These are phyloP conservation scores for Arthrobotrys musiformis DNA, from an alignment of 2,329 filamentous ascomycete genomes.

Conservation along the genomic window DNA sequence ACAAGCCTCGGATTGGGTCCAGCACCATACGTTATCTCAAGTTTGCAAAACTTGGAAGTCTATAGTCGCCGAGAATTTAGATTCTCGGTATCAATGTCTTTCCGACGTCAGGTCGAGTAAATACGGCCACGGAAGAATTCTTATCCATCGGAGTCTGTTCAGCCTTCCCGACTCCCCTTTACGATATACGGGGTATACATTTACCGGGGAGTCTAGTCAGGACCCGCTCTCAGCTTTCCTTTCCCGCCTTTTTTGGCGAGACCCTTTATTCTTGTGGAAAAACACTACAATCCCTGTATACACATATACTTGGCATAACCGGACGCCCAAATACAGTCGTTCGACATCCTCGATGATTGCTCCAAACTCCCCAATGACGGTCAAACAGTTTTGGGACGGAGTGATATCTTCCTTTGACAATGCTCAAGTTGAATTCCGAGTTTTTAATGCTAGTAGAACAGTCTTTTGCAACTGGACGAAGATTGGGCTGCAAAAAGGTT, in stretches of 20 bases:
- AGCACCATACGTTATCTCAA: constrained; percentile 8
- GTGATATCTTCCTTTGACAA: constrained; percentile 2
- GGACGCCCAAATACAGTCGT: background rate
- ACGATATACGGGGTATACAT: background rate
- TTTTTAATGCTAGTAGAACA: background rate
- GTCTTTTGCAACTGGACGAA: constrained; percentile 20
- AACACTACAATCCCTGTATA: background rate
- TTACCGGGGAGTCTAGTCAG: background rate
- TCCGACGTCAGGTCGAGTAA: background rate
- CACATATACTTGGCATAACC: constrained; percentile 19
- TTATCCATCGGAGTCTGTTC: constrained; percentile 14
- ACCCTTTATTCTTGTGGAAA: constrained; percentile 16
- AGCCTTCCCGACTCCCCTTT: background rate
- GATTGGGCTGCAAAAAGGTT: background rate
- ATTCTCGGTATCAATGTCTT: background rate
- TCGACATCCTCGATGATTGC: background rate
- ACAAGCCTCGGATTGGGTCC: constrained; percentile 7
- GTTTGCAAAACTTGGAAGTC: constrained; percentile 25
- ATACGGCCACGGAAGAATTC: background rate
- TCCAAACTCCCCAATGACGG: background rate
- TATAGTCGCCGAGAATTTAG: background rate
- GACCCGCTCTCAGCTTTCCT: background rate
- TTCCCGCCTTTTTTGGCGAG: background rate
- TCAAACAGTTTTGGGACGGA: constrained; percentile 23
- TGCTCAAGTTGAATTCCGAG: background rate